Conservation (phyloP, 1,139 yeast species). For the Yamadazyma blattariae region DNA sequence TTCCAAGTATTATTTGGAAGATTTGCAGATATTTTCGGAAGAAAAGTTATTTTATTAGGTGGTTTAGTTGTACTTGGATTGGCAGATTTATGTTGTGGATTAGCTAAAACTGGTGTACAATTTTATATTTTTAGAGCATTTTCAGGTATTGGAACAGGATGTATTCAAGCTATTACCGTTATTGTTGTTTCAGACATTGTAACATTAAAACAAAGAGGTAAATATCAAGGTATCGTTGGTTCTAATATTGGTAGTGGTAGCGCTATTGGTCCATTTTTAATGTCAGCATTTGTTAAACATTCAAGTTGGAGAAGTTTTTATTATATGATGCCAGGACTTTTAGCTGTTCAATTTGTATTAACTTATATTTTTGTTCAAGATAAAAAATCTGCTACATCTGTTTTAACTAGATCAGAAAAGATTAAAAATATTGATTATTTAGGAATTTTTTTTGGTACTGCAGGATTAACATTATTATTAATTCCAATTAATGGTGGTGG, state of each 20-base stretch:
- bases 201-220: conserved; percentile 42
- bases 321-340: conserved; percentile 45
- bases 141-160: conserved; percentile 47
- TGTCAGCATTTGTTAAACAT: conserved; percentile 45
- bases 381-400: conserved; percentile 18
- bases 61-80: conserved; percentile 30
- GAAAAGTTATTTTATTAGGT: conserved; percentile 34
- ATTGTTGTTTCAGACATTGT: conserved; percentile 44
- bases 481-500: conserved; percentile 60
- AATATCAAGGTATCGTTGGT: conserved; percentile 49
- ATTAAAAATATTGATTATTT: conserved; percentile 44
- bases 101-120: conserved; percentile 37
- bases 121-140: conserved; percentile 42
- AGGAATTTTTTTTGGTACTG: conserved; percentile 46
- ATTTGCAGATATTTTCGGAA: conserved; percentile 43
- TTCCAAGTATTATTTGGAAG: conserved; percentile 47
- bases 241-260: conserved; percentile 53
- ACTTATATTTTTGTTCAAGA: conserved; percentile 26
- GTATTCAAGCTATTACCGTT: conserved; percentile 40
- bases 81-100: conserved; percentile 43
- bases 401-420: conserved; percentile 27
- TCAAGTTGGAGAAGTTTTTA: conserved; percentile 53
- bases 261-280: conserved; percentile 54
- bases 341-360: conserved; percentile 24
- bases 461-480: conserved; percentile 42